phyloP scores from a whole-genome alignment of 2,329 filamentous ascomycete genomes.

The Arachnopeziza araneosa region DNA sequence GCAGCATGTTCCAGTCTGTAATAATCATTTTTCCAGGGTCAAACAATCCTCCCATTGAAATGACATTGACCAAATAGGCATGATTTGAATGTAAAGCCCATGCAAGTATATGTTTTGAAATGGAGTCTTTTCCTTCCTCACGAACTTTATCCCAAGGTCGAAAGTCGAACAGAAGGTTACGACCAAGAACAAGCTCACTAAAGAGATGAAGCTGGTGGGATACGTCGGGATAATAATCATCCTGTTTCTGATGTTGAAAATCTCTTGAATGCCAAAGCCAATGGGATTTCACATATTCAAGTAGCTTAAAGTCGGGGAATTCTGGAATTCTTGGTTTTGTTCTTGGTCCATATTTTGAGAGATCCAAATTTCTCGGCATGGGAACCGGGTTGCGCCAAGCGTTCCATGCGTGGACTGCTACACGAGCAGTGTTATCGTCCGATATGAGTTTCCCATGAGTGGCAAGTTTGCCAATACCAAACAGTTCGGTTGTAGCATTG shows the following conservation, averaged over 20 bases:
- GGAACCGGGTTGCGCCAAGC: background rate
- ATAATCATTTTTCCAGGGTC: background rate
- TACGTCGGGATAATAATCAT: background rate
- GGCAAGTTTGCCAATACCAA: slow-evolving; percentile 5
- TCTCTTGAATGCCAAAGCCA: slow-evolving; percentile 10
- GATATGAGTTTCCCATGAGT: background rate
- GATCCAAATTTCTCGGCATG: background rate
- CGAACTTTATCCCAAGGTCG: background rate
- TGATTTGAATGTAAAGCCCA: background rate
- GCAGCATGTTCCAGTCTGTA: background rate
- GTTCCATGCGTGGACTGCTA: slow-evolving; percentile 3
- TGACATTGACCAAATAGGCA: background rate
- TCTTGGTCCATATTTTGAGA: background rate
- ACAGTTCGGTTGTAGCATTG: slow-evolving; percentile 5
- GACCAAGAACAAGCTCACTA: background rate
- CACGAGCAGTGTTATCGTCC: background rate
- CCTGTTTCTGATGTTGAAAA: background rate
- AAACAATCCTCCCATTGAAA: background rate
- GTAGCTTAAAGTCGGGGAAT: background rate
- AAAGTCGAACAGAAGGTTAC: background rate
- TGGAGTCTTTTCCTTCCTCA: background rate
- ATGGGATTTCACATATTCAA: slow-evolving; percentile 2
- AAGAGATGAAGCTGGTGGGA: background rate
- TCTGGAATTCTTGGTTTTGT: background rate
- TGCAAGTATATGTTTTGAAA: background rate